phyloP scores from a whole-genome alignment of 176 grass and related monocot species.

The Miscanthus lutarioriparius region DNA sequence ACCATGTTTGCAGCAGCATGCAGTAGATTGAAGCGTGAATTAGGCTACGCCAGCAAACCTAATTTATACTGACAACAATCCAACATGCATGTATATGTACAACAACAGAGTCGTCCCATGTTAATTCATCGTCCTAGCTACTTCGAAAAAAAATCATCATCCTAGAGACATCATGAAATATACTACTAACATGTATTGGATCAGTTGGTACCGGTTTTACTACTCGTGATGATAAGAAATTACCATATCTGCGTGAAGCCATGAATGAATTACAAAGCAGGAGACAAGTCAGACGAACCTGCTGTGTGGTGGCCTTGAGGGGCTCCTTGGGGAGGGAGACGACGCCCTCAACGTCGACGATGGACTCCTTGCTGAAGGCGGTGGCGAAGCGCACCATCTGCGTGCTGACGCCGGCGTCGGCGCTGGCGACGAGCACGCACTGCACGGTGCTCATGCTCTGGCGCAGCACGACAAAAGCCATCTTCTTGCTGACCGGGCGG shows the following conservation, averaged over 20 bases:
- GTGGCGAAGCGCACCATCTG: constrained; percentile 90
- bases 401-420: constrained; percentile 65
- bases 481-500: constrained; percentile 89
- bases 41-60: neutral
- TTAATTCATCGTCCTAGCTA: neutral
- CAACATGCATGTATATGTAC: neutral
- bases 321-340: constrained; percentile 77
- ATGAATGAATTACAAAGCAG: neutral
- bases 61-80: neutral
- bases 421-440: constrained; percentile 72
- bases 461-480: constrained; percentile 86
- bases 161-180: neutral
- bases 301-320: constrained; percentile 89
- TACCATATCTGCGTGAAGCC: neutral
- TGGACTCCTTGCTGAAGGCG: constrained; percentile 82
- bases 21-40: neutral
- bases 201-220: neutral
- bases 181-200: neutral
- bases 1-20: neutral
- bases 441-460: constrained; percentile 80
- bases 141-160: neutral
- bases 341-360: constrained; percentile 79
- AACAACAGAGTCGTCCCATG: neutral
- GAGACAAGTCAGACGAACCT: constrained; percentile 37
- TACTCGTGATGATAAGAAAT: neutral